Percentiles rank a stretch among this genome's conserved stretches.
Evolutionary conservation across 352 stramenopile species (phyloP).

Genomic region (Pythium plurisporium): DNA sequence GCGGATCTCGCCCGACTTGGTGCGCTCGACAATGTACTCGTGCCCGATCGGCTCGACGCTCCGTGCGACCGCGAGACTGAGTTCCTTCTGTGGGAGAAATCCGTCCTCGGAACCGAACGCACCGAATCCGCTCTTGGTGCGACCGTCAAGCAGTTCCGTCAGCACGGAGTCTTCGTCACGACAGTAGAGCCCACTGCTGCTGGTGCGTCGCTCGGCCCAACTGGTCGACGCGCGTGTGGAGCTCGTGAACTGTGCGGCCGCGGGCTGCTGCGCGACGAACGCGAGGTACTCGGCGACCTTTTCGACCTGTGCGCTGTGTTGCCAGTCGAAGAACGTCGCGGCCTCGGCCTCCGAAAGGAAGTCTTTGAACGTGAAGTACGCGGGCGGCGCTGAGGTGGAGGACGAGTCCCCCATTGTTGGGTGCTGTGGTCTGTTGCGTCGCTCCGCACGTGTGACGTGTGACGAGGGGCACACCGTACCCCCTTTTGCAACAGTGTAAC

Average conservation of each 20-base stretch:
- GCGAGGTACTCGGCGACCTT: conserved; percentile 64
- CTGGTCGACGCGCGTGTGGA: conserved; percentile 54
- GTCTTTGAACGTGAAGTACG: conserved; percentile 67
- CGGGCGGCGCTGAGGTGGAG: neutral
- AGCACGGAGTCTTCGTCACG: neutral
- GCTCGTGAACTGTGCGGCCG: conserved; percentile 41
- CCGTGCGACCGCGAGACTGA: conserved; percentile 60
- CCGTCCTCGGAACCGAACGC: conserved; percentile 56
- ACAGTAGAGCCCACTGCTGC: neutral
- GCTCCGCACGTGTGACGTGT: neutral
- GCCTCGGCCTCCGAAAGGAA: conserved; percentile 43
- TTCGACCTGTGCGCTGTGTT: conserved; percentile 43
- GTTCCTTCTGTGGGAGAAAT: conserved; percentile 56
- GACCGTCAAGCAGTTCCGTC: conserved; percentile 21
- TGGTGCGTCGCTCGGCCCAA: conserved; percentile 23
- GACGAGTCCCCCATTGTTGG: neutral
- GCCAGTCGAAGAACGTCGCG: conserved; percentile 45
- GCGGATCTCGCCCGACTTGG: conserved; percentile 34
- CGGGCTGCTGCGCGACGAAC: conserved; percentile 49
- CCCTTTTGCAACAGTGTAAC: no score
- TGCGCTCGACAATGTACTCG: conserved; percentile 61
- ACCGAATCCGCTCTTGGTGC: conserved; percentile 66
- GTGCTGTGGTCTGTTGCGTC: neutral
- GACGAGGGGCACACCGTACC: neutral
- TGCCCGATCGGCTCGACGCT: conserved; percentile 56